Conservation (phyloP, 805 yeast genomes). For the Hermanozyma aechmeae region DNA sequence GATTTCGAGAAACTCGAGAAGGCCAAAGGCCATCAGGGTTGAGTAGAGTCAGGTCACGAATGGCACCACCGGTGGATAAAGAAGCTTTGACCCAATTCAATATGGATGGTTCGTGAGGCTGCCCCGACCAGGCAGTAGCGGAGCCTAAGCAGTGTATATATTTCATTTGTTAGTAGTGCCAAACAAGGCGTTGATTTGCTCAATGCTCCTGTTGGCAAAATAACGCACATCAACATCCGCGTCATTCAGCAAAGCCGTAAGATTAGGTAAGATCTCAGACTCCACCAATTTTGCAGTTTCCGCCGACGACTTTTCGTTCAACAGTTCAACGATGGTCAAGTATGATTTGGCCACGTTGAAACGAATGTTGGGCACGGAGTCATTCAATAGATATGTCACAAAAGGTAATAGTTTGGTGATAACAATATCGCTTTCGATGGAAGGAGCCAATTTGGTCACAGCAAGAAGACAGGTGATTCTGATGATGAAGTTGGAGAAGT, state of each 20-base stretch:
- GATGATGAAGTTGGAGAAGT: slow-evolving; percentile 72
- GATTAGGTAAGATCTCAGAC: slow-evolving; percentile 49
- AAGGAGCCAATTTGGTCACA: slow-evolving; percentile 73
- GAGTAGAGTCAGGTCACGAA: too few species aligned
- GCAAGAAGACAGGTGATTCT: slow-evolving; percentile 88
- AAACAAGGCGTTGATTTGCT: slow-evolving; percentile 15
- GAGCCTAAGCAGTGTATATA: too few species aligned
- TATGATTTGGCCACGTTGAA: slow-evolving; percentile 90
- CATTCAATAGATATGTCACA: slow-evolving; percentile 59
- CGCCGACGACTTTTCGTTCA: slow-evolving; percentile 17
- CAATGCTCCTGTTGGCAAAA: slow-evolving; percentile 62
- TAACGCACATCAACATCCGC: slow-evolving; percentile 83
- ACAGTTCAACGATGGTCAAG: slow-evolving; percentile 47
- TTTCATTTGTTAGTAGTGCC: too few species aligned
- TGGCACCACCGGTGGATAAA: too few species aligned
- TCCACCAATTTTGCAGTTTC: slow-evolving; percentile 19
- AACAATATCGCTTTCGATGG: slow-evolving; percentile 47
- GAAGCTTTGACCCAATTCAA: too few species aligned
- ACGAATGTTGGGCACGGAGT: slow-evolving; percentile 89
- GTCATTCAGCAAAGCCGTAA: slow-evolving; percentile 61
- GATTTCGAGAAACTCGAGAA: slow-evolving; percentile 34
- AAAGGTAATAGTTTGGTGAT: slow-evolving; percentile 70
- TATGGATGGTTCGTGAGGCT: too few species aligned
- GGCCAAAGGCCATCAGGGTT: too few species aligned
- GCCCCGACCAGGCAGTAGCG: too few species aligned